phyloP scores from a whole-genome alignment of 495 filamentous ascomycete species.

The Hyaloscypha bicolor region DNA sequence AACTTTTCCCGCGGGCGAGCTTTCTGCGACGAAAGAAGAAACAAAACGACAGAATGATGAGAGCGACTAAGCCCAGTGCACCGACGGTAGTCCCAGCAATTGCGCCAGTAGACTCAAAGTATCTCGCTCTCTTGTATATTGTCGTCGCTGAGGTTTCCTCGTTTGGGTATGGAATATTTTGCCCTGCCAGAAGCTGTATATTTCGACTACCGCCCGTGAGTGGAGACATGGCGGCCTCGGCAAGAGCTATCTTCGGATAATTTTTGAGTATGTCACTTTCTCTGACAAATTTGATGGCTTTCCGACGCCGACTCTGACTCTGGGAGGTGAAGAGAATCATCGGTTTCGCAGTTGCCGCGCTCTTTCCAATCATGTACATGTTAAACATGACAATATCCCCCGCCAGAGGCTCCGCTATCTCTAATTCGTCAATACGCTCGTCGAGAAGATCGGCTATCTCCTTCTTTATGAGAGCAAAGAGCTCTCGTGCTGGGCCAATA shows the following conservation, averaged over 20 bases:
- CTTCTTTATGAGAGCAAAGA: neutral
- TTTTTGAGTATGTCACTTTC: slow-evolving; percentile 12
- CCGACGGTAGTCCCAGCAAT: too few species aligned
- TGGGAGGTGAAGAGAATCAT: slow-evolving; percentile 12
- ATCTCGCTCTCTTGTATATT: too few species aligned
- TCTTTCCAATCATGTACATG: slow-evolving; percentile 17
- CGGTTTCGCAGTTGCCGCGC: neutral
- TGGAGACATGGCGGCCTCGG: neutral
- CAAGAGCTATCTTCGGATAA: slow-evolving; percentile 4
- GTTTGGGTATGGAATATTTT: too few species aligned
- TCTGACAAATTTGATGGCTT: slow-evolving; percentile 13
- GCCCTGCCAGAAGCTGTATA: too few species aligned
- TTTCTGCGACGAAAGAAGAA: too few species aligned
- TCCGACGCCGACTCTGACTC: neutral
- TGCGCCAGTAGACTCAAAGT: too few species aligned
- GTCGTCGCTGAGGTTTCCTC: too few species aligned
- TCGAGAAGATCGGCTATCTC: slow-evolving; percentile 10
- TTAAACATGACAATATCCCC: slow-evolving; percentile 9
- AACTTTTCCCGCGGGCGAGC: too few species aligned
- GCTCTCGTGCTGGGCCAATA: slow-evolving; percentile 7
- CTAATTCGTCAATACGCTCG: slow-evolving; percentile 8
- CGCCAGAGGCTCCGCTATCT: slow-evolving; percentile 3
- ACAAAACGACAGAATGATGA: too few species aligned
- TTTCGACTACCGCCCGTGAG: too few species aligned
- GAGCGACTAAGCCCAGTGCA: too few species aligned